phyloP scores from a whole-genome alignment of 2,329 filamentous ascomycete species.

The Verticillium isaacii region DNA sequence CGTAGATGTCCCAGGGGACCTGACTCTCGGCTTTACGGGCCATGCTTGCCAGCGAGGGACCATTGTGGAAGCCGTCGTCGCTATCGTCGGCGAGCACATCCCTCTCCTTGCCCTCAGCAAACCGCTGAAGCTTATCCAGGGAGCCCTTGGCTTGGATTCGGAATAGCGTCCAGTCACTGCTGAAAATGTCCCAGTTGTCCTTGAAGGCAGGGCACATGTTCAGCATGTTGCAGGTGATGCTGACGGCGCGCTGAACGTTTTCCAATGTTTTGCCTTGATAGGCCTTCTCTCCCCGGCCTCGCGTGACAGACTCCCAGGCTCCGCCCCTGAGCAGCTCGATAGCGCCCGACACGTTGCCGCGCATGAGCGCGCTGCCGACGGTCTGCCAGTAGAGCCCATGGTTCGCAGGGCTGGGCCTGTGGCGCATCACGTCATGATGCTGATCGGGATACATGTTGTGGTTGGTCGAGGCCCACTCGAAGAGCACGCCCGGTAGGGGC shows the following conservation, averaged over 20 bases:
- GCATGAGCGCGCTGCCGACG: slow-evolving; percentile 67
- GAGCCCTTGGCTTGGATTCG: slow-evolving; percentile 68
- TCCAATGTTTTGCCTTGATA: slow-evolving; percentile 74
- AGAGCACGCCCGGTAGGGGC: slow-evolving; percentile 70
- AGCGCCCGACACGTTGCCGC: slow-evolving; percentile 66
- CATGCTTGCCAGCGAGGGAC: slow-evolving; percentile 57
- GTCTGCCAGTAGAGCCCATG: slow-evolving; percentile 82
- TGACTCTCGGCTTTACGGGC: slow-evolving; percentile 76
- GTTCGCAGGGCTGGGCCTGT: slow-evolving; percentile 68
- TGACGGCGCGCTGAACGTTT: slow-evolving; percentile 69
- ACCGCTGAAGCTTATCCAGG: slow-evolving; percentile 66
- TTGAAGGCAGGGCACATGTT: slow-evolving; percentile 59
- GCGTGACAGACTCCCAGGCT: slow-evolving; percentile 72
- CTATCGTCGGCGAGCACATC: slow-evolving; percentile 17
- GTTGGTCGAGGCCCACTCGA: slow-evolving; percentile 75
- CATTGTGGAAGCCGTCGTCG: slow-evolving; percentile 21
- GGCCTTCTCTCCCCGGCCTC: slow-evolving; percentile 59
- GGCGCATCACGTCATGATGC: slow-evolving; percentile 56
- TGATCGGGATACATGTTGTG: slow-evolving; percentile 70
- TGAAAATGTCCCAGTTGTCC: slow-evolving; percentile 72
- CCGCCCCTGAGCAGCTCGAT: slow-evolving; percentile 67
- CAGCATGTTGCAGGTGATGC: slow-evolving; percentile 64
- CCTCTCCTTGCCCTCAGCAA: slow-evolving; percentile 69
- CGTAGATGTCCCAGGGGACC: slow-evolving; percentile 86
- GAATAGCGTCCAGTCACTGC: slow-evolving; percentile 79